Base-by-base conservation (phyloP, 352 stramenopile species). In the Elongisporangium anandrum region DNA sequence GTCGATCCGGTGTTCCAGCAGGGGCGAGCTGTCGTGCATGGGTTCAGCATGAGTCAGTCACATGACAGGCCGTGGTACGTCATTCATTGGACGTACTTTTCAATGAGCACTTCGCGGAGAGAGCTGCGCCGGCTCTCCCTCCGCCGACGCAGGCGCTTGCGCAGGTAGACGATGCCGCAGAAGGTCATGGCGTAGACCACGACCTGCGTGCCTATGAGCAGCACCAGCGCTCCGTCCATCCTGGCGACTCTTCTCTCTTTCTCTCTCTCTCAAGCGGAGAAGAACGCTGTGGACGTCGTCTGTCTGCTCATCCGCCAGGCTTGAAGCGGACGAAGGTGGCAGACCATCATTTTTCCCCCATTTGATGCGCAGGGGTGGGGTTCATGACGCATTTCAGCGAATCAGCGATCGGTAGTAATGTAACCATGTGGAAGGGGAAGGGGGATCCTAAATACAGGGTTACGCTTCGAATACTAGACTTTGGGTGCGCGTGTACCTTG, bases 1-100 rank as follows among this genome's bases (percentile, higher is more conserved):
- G 51, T 85, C 75, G 50, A 85, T 74, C 6, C 75, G 75, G 26
- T 85, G 75, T 47, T 81, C 75, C 0, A 68, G 48, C 20, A 47
- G 61, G 8, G 38, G n/a, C 12, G 64, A 51, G 61, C 65, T 54
- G 51, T 59, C 22, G 10, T 55, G 6, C 47, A 67, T 47, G 17
- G 34, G 34, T 45, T 13, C 13, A 17, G 19, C 21, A 52, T 2
- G n/a, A 55, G 38, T 61, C 22, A 63, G 52, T 26, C 20, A 17
- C 20, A 51, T 41, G 29, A 17, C 47, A 39, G 3, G 10, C 26
- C 29, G 15, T 17, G 12, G 22, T 8, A 21, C 2, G 4, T 16
- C 23, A 47, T 59, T 26, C 60, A 64, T n/a, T n/a, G n/a, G n/a
- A n/a, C n/a, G n/a, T n/a, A n/a, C 75, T 67, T 70, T 13, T 68